phyloP scores from a whole-genome alignment of 352 stramenopile species.

The Globisporangium viniferum region DNA sequence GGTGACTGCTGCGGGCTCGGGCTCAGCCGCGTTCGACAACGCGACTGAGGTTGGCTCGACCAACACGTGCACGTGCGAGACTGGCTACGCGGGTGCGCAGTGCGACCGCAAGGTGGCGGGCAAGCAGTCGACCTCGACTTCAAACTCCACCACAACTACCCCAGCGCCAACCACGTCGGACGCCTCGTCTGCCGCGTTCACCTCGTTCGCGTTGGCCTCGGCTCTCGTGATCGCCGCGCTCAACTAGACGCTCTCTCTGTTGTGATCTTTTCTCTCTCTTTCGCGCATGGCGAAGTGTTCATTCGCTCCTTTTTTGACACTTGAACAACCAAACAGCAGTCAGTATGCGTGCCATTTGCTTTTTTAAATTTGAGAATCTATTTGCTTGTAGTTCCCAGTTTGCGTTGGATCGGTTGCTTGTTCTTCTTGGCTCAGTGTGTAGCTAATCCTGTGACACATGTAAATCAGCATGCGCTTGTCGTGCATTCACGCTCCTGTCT shows the following conservation, averaged over 20 bases:
- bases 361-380: constrained; percentile 1
- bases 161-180: constrained; percentile 21
- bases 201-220: constrained; percentile 27
- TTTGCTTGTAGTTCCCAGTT: not conserved
- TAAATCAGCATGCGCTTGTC: not conserved
- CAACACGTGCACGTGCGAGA: constrained; percentile 55
- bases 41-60: constrained; percentile 28
- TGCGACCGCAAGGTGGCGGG: constrained; percentile 54
- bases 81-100: constrained; percentile 53
- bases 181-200: constrained; percentile 17
- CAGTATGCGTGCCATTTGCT: not conserved
- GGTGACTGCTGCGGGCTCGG: constrained; percentile 20
- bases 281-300: not conserved
- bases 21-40: no score
- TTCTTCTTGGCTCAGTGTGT: not conserved
- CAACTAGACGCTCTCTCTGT: constrained; percentile 34
- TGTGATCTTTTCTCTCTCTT: not conserved
- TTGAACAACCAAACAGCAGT: not conserved
- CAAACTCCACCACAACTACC: constrained; percentile 2
- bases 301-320: not conserved
- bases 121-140: constrained; percentile 19
- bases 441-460: not conserved
- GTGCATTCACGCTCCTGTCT: not conserved
- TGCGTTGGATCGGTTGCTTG: not conserved
- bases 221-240: constrained; percentile 28